A percentile compares a stretch with the other conserved stretches of the same genome.
These are phyloP conservation scores for Euphorbia peplus DNA, from an alignment of 345 rosid genomes.

Conservation along the genomic window DNA sequence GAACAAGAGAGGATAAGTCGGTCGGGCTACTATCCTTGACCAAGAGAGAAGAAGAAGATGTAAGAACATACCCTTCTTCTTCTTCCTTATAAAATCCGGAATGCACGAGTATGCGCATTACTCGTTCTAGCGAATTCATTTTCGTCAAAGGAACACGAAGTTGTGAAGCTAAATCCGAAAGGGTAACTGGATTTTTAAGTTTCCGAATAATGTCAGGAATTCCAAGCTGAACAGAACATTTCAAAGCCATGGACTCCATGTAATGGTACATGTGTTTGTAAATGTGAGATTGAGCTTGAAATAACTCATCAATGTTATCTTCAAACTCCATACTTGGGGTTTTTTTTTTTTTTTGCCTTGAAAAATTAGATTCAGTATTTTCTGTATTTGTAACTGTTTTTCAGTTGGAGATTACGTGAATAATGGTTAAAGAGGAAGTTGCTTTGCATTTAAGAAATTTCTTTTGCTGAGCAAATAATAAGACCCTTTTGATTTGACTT, in stretches of 20 bases:
- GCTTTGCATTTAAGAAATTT: not conserved
- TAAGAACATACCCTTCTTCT: slow-evolving; percentile 18
- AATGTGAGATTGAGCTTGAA: slow-evolving; percentile 21
- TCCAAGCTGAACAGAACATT: slow-evolving; percentile 21
- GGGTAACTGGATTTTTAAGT: slow-evolving; percentile 11
- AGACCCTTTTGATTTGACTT: slow-evolving; percentile 1
- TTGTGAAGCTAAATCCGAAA: slow-evolving; percentile 14
- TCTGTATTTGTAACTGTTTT: not conserved
- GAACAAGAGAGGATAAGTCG: not conserved
- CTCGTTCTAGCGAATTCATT: slow-evolving; percentile 11
- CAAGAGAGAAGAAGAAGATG: slow-evolving; percentile 19
- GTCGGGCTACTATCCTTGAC: slow-evolving; percentile 11
- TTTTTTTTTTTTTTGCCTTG: not conserved
- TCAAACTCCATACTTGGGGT: slow-evolving; percentile 6
- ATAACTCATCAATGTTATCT: slow-evolving; percentile 10
- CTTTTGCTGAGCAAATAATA: not conserved
- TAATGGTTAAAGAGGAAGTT: slow-evolving; percentile 2
- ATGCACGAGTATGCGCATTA: slow-evolving; percentile 25
- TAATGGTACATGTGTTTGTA: slow-evolving; percentile 20
- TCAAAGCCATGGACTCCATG: slow-evolving; percentile 19
- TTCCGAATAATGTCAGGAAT: slow-evolving; percentile 22
- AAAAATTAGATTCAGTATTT: not conserved
- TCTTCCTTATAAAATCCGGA: slow-evolving; percentile 12
- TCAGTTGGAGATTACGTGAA: not conserved
- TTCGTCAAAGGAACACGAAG: slow-evolving; percentile 9